Percentiles rank a stretch among this genome's conserved stretches.
phyloP scores from a whole-genome alignment of 306 rosid species.

The Cicer arietinum region DNA sequence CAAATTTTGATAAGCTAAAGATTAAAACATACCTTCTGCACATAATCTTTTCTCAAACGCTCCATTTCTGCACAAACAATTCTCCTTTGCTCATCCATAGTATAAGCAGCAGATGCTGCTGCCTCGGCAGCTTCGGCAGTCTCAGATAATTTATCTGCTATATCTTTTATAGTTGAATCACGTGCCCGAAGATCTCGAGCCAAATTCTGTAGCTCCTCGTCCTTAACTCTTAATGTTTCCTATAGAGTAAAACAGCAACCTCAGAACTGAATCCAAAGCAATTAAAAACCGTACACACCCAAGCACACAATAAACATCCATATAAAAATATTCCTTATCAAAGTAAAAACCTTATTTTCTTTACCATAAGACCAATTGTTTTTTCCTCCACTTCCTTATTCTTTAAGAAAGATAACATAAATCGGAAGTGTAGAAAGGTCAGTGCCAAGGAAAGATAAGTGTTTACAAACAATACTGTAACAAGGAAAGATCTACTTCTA shows the following conservation, averaged over 20 bases:
- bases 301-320: conserved; percentile 29
- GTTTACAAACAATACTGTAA: not conserved
- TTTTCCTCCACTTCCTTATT: not conserved
- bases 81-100: conserved; percentile 88
- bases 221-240: conserved; percentile 95
- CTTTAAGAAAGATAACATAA: conserved; percentile 1
- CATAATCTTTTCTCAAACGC: conserved; percentile 63
- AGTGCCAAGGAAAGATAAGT: conserved; percentile 7
- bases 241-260: conserved; percentile 44
- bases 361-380: not conserved
- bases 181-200: conserved; percentile 94
- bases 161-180: conserved; percentile 88
- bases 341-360: conserved; percentile 14
- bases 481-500: conserved; percentile 25
- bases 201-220: conserved; percentile 92
- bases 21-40: conserved; percentile 61
- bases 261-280: conserved; percentile 41
- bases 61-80: conserved; percentile 80
- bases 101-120: conserved; percentile 96
- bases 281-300: conserved; percentile 21
- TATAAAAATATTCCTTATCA: conserved; percentile 11
- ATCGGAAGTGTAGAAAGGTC: conserved; percentile 6
- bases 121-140: conserved; percentile 99
- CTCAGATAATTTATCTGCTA: conserved; percentile 92
- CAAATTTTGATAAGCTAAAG: conserved; percentile 21